A percentile compares a stretch with the other conserved stretches of the same genome.
phyloP scores from a whole-genome alignment of 176 grass and related monocot genomes.

The Raddia distichophylla region DNA sequence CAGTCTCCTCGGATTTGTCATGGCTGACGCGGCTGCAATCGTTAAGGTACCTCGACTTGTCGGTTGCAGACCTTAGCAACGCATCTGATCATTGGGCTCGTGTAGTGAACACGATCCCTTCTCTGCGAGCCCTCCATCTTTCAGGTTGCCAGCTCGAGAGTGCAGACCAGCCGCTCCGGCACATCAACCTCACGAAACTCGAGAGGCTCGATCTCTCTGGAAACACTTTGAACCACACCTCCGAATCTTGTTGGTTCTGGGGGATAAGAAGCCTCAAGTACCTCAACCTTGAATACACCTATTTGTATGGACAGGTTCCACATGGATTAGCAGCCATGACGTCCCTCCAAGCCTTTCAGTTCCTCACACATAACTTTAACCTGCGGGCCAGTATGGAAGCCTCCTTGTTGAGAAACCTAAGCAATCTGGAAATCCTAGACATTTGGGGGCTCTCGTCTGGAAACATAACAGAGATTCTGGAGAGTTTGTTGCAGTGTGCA shows the following conservation, averaged over 20 bases:
- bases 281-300: not conserved
- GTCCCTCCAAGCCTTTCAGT: not conserved
- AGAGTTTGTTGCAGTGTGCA: not conserved
- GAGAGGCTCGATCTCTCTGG: not conserved
- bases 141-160: fast-evolving
- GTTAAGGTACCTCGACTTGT: too few species aligned
- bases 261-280: not conserved
- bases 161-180: not conserved
- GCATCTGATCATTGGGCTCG: not conserved
- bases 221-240: not conserved
- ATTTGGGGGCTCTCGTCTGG: not conserved
- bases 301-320: not conserved
- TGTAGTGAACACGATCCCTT: not conserved
- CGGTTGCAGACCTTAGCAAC: too few species aligned
- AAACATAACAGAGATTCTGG: not conserved
- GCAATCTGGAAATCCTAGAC: constrained; percentile 4
- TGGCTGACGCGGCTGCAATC: too few species aligned
- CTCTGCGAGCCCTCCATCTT: not conserved
- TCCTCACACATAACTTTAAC: not conserved
- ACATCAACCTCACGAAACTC: too few species aligned
- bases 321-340: not conserved
- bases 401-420: not conserved
- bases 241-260: constrained; percentile 43
- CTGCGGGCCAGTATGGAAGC: too few species aligned
- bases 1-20: too few species aligned